Evolutionary conservation across 2,329 filamentous ascomycete species (phyloP).

Genomic region (Dactylellina parvicollis): DNA sequence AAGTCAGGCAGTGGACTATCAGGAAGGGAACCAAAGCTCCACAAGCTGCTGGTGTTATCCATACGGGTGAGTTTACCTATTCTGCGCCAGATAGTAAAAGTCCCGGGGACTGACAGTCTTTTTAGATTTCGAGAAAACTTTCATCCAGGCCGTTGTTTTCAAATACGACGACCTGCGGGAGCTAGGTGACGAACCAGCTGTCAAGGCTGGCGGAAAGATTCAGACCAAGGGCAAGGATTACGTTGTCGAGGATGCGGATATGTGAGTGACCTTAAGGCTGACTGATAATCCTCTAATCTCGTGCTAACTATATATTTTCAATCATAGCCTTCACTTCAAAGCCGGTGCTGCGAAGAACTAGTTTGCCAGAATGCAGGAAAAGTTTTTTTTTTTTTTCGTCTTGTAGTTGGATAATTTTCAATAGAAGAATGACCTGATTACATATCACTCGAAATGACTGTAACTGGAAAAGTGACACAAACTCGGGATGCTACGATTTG

Average conservation of each 20-base stretch:
- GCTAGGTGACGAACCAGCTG: constrained; percentile 83
- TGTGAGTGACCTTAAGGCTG: constrained; percentile 59
- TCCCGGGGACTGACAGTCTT: too few relatives aligned
- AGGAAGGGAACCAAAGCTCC: constrained; percentile 96
- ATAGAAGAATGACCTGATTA: constrained; percentile 13
- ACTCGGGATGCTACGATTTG: too few relatives aligned
- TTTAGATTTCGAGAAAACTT: constrained; percentile 96
- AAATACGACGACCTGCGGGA: constrained; percentile 86
- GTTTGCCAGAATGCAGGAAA: constrained; percentile 41
- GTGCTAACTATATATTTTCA: constrained; percentile 56
- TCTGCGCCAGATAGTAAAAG: background rate
- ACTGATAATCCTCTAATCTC: background rate
- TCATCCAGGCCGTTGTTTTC: constrained; percentile 95
- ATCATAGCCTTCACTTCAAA: constrained; percentile 80
- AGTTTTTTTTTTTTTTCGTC: constrained; percentile 3
- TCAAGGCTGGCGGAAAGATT: constrained; percentile 93
- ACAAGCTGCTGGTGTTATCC: constrained; percentile 95
- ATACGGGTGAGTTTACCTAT: constrained; percentile 67
- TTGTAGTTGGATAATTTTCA: background rate
- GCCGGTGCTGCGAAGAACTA: constrained; percentile 81
- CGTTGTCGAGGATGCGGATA: constrained; percentile 82
- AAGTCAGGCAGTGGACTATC: constrained; percentile 98
- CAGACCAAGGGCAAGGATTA: constrained; percentile 99
- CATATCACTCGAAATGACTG: background rate
- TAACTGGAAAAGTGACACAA: too few relatives aligned